Evolutionary conservation across 768 basidiomycete species (phyloP), one percentile per base, ranked within the genome.

Genomic region (Boletus reticuloceps): DNA sequence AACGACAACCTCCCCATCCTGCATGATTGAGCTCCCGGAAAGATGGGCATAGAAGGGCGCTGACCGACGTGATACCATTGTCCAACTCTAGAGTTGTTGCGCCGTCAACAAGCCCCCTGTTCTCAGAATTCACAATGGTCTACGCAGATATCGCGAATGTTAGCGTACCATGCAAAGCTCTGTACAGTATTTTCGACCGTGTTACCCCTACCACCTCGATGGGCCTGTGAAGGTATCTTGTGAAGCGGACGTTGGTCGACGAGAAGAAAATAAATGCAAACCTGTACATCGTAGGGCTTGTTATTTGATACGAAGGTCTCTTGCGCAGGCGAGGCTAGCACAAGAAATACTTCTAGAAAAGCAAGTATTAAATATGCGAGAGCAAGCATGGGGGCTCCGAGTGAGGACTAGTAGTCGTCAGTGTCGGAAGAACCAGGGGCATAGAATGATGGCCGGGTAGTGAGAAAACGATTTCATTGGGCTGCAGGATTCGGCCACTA

Each of bases 41-140:
- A 43, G 13, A 20, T 17, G 38, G 8, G n/a, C 2, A 8, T 13
- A 20, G 25, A 41, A 47, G 46, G 27, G 14, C 27, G 62, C 68
- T 61, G 50, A 83, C 88, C 75, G 80, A 82, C 9, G 89, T 89
- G 54, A 91, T 78, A 2, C 86, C 88, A 65, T 89, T 88, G 67
- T 91, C 90, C 58, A 91, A 69, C 70, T 91, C 89, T 13, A 93
- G 76, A 1, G 88, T 89, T 2, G 85, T 86, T 25, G 84, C 84
- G 25, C 88, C 90, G 59, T 87, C 81, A 47, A 91, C 79, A 54
- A 91, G 75, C 20, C 82, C 89, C 85, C 88, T 89, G 58, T 34
- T 56, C 41, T 55, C 32, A 51, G 55, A 46, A 49, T 42, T 55
- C 47, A 49, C 43, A 29, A 45, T 19, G 31, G 41, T 50, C 20